Conservation (phyloP, 495 filamentous ascomycete genomes). For the Penicillium egyptiacum region DNA sequence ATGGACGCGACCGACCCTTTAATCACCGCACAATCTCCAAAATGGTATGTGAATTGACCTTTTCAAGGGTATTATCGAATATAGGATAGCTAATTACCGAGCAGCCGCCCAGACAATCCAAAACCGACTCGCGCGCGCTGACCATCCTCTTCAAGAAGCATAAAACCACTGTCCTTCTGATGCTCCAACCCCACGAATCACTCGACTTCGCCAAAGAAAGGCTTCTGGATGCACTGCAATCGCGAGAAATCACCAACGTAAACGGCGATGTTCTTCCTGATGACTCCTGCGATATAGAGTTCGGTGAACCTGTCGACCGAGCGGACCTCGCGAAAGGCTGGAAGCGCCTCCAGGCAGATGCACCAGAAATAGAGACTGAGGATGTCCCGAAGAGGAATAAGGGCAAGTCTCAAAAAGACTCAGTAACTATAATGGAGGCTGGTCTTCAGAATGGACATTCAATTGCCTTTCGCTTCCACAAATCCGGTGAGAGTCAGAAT, state of each 20-base stretch:
- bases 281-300: slow-evolving; percentile 48
- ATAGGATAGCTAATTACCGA: background rate
- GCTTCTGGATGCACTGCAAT: slow-evolving; percentile 56
- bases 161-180: slow-evolving; percentile 73
- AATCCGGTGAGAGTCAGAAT: slow-evolving; percentile 22
- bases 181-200: slow-evolving; percentile 59
- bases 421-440: slow-evolving; percentile 42
- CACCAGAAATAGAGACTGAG: slow-evolving; percentile 36
- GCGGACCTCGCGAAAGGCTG: slow-evolving; percentile 60
- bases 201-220: slow-evolving; percentile 62
- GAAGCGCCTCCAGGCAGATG: slow-evolving; percentile 44
- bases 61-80: background rate
- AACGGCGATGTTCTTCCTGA: slow-evolving; percentile 50
- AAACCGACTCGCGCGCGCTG: slow-evolving; percentile 44
- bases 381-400: slow-evolving; percentile 36
- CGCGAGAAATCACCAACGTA: slow-evolving; percentile 42
- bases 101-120: slow-evolving; percentile 30
- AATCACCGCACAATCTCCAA: background rate
- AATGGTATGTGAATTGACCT: slow-evolving; percentile 18
- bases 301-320: slow-evolving; percentile 55
- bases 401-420: slow-evolving; percentile 39
- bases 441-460: slow-evolving; percentile 58
- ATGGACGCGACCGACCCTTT: background rate
- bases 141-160: slow-evolving; percentile 79
- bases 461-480: slow-evolving; percentile 68